phyloP scores from a whole-genome alignment of 768 basidiomycete species.

The Tulasnella sp. region DNA sequence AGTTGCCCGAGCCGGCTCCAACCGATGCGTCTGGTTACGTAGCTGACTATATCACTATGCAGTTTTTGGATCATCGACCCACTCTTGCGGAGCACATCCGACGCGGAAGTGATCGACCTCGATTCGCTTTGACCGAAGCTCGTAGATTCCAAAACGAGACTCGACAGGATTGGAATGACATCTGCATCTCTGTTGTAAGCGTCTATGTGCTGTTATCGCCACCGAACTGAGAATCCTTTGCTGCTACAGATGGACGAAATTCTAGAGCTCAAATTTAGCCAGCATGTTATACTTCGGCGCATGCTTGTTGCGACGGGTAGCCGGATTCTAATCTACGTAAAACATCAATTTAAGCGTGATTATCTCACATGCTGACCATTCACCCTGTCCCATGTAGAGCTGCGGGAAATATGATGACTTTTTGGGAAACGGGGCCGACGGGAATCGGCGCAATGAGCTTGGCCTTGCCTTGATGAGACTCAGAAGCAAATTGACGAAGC shows the following conservation, averaged over 20 bases:
- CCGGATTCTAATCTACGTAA: slow-evolving; percentile 26
- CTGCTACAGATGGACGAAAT: slow-evolving; percentile 51
- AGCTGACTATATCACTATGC: not conserved
- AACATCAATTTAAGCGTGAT: not conserved
- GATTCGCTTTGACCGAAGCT: not conserved
- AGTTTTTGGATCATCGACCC: slow-evolving; percentile 15
- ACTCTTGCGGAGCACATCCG: slow-evolving; percentile 17
- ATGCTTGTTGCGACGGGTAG: slow-evolving; percentile 44
- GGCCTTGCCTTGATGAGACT: slow-evolving; percentile 48
- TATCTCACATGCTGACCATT: not conserved
- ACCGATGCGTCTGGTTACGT: not conserved
- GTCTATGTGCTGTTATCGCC: not conserved
- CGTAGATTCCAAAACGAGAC: not conserved
- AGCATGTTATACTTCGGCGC: slow-evolving; percentile 47
- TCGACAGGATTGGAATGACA: slow-evolving; percentile 14
- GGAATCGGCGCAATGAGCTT: slow-evolving; percentile 49
- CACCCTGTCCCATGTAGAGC: not conserved
- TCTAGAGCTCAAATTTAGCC: slow-evolving; percentile 52
- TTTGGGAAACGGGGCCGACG: slow-evolving; percentile 57
- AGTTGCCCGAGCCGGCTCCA: too few species aligned
- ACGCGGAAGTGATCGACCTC: not conserved
- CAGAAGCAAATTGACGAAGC: slow-evolving; percentile 22
- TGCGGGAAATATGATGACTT: slow-evolving; percentile 33
- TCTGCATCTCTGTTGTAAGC: slow-evolving; percentile 12
- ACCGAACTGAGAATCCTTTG: not conserved